phyloP scores from a whole-genome alignment of 2,329 filamentous ascomycete species.

The Tolypocladium amazonense region DNA sequence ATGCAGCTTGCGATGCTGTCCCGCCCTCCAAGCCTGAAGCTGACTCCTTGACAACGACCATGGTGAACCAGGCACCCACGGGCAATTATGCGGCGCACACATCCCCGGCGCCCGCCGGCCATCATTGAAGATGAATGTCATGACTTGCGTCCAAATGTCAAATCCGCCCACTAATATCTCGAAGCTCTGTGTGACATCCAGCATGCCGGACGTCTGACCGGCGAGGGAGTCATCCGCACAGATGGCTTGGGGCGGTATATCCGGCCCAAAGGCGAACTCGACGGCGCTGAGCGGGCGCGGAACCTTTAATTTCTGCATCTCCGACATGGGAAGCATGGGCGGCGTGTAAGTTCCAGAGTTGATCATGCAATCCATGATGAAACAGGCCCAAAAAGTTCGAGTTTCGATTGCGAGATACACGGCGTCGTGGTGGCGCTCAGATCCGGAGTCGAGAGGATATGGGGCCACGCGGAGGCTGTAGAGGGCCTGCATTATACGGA shows the following conservation, averaged over 20 bases:
- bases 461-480: conserved; percentile 17
- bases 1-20: conserved; percentile 22
- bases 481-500: conserved; percentile 26
- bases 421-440: conserved; percentile 8
- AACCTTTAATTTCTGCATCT: conserved; percentile 23
- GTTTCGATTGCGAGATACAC: conserved; percentile 21
- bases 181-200: conserved; percentile 16
- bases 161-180: conserved; percentile 30
- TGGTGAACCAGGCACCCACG: conserved; percentile 24
- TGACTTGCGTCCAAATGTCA: conserved; percentile 30
- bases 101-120: conserved; percentile 28
- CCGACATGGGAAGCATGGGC: conserved; percentile 22
- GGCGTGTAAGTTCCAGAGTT: conserved; percentile 29
- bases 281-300: conserved; percentile 18
- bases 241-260: conserved; percentile 5
- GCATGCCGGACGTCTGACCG: conserved; percentile 5
- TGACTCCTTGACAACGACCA: conserved; percentile 20
- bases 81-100: conserved; percentile 25
- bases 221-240: conserved; percentile 1
- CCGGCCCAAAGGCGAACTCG: conserved; percentile 27
- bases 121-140: conserved; percentile 30
- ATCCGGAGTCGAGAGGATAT: conserved; percentile 14
- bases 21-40: conserved; percentile 22
- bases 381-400: conserved; percentile 33
- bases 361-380: conserved; percentile 33